These are phyloP conservation scores for Annulohypoxylon bovei DNA, from an alignment of 495 filamentous ascomycete genomes.

Conservation along the genomic window DNA sequence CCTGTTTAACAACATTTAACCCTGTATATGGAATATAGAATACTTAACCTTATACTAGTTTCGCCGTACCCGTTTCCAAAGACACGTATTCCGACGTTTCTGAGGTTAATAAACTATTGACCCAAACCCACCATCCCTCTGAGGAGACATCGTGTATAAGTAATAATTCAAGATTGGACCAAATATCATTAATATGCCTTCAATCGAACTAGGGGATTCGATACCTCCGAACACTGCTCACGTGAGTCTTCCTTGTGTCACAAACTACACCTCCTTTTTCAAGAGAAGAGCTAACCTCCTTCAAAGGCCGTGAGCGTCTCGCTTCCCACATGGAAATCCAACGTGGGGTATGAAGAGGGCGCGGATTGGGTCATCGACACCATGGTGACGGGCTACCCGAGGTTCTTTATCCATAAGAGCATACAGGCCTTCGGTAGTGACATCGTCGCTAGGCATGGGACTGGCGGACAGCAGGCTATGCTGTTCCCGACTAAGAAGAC, in stretches of 20 bases:
- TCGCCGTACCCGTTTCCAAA: neutral
- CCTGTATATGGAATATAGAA: slow-evolving; percentile 3
- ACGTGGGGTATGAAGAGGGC: slow-evolving; percentile 93
- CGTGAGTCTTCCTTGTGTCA: slow-evolving; percentile 53
- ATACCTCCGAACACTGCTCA: slow-evolving; percentile 70
- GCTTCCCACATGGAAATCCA: slow-evolving; percentile 90
- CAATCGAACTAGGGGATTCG: slow-evolving; percentile 62
- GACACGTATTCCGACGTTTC: neutral
- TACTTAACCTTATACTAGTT: neutral
- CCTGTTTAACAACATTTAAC: slow-evolving; percentile 4
- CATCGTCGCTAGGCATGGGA: slow-evolving; percentile 71
- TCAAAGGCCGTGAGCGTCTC: slow-evolving; percentile 92
- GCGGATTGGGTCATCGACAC: slow-evolving; percentile 83
- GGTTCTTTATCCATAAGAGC: slow-evolving; percentile 90
- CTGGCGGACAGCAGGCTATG: slow-evolving; percentile 72
- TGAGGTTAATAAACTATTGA: neutral
- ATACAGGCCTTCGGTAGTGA: slow-evolving; percentile 78
- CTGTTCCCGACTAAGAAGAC: slow-evolving; percentile 77
- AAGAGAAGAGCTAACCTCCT: slow-evolving; percentile 22
- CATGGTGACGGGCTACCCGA: slow-evolving; percentile 94
- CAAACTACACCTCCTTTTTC: neutral
- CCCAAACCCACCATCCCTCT: neutral
- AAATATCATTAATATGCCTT: slow-evolving; percentile 47
- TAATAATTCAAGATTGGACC: neutral
- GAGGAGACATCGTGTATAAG: neutral